Conservation (phyloP, 352 stramenopile genomes). For the Phytopythium oedochilum region DNA sequence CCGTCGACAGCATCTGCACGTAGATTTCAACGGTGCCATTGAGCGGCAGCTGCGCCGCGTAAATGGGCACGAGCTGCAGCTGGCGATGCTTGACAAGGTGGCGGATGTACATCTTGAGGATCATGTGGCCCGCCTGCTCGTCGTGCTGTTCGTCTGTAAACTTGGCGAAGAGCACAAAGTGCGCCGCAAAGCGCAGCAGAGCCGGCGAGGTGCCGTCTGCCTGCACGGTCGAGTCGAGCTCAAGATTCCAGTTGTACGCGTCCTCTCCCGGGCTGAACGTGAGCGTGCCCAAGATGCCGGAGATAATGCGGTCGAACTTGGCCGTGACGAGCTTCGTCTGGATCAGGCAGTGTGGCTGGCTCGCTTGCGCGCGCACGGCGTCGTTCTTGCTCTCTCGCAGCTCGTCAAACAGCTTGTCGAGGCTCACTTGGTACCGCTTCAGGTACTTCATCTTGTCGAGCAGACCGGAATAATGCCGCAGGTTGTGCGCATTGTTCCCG, state of each 20-base stretch:
- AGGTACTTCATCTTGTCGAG: slow-evolving; percentile 75
- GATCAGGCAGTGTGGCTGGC: slow-evolving; percentile 66
- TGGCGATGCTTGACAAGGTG: slow-evolving; percentile 78
- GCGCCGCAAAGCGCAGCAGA: slow-evolving; percentile 73
- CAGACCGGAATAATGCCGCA: slow-evolving; percentile 46
- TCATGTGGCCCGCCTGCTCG: slow-evolving; percentile 62
- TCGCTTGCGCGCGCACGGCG: slow-evolving; percentile 60
- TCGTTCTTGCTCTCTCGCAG: slow-evolving; percentile 58
- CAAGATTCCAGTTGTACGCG: slow-evolving; percentile 68
- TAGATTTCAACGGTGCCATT: slow-evolving; percentile 65
- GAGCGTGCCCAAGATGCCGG: slow-evolving; percentile 49
- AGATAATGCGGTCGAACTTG: slow-evolving; percentile 77
- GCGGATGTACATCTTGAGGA: slow-evolving; percentile 79
- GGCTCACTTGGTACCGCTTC: slow-evolving; percentile 60
- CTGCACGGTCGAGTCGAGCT: slow-evolving; percentile 32
- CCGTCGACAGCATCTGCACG: slow-evolving; percentile 55
- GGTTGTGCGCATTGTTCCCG: slow-evolving; percentile 55
- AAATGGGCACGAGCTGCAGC: slow-evolving; percentile 71
- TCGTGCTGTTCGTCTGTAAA: slow-evolving; percentile 71
- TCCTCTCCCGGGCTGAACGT: slow-evolving; percentile 38
- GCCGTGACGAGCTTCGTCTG: slow-evolving; percentile 77
- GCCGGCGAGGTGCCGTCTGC: slow-evolving; percentile 42
- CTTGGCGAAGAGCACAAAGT: slow-evolving; percentile 72
- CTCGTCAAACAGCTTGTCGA: slow-evolving; percentile 77
- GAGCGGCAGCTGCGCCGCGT: slow-evolving; percentile 57